These are phyloP conservation scores for Fabrea salina DNA, from an alignment of 169 alveolate genomes.

Conservation along the genomic window DNA sequence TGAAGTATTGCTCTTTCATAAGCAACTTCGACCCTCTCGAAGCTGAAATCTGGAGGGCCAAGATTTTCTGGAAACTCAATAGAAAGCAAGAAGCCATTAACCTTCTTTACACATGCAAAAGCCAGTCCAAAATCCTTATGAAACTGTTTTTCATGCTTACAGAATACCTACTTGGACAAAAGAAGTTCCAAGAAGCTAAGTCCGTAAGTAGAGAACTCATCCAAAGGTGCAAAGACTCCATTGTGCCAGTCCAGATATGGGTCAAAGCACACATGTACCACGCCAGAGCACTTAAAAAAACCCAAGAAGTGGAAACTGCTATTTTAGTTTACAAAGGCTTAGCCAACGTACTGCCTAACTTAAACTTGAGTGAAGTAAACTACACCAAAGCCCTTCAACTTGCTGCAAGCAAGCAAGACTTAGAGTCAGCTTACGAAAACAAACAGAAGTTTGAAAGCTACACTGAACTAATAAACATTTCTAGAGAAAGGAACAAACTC, in stretches of 20 bases:
- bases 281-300: neutral
- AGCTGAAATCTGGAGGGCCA: neutral
- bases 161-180: neutral
- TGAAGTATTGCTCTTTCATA: too few species aligned
- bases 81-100: neutral
- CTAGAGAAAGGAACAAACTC: too few species aligned
- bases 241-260: slow-evolving; percentile 14
- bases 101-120: too few species aligned
- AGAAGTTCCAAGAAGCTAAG: neutral
- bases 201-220: neutral
- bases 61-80: neutral
- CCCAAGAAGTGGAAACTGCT: neutral
- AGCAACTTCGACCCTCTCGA: neutral
- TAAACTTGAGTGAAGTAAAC: neutral
- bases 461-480: too few species aligned
- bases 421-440: too few species aligned
- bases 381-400: neutral
- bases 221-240: neutral
- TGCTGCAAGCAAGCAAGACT: neutral
- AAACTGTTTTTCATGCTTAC: neutral
- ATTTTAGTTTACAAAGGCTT: slow-evolving; percentile 1
- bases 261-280: neutral
- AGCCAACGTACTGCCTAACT: slow-evolving; percentile 11
- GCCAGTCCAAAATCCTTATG: too few species aligned
- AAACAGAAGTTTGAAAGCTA: too few species aligned